Evolutionary conservation across 2,329 filamentous ascomycete genomes (phyloP), one percentile per base, ranked within the genome.

Genomic region (Scedosporium dehoogii): DNA sequence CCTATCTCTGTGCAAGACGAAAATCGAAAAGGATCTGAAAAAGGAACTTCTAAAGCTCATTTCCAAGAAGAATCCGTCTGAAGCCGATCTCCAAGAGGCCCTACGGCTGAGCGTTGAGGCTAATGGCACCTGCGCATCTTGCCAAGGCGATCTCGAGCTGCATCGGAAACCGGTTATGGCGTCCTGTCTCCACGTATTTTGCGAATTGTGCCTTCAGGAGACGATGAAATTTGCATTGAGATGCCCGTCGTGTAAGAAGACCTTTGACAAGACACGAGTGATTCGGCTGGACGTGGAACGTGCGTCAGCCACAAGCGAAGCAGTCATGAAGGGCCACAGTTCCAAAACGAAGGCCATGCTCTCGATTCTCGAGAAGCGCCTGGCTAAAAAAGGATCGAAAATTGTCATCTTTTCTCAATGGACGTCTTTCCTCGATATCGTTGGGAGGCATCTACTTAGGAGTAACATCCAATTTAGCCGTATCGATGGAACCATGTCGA

Each of bases 261-360:
- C 84, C 41, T 81, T 96, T 16, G 76, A 81, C 12, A 81, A 86
- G 62, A 79, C 78, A 1, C 77, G 81, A 2, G 77, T 83, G 0
- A 53, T 64, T 41, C 42, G 53, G 27, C 81, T 94, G 0, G 89
- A 86, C 33, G 88, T 90, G 1, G 82, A 84, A 0, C 79, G 81
- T 1, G 83, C 87, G 61, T 73, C 75, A 5, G 70, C 77, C 2
- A 75, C 75, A 21, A 76, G 78, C 1, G 76, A 79, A 25, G 73
- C 77, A 2, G 77, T 80, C 25, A 81, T 85, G 4, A 85, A 92
- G 67, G 83, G 82, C 12, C 86, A 86, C 67, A 92, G 89, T 72
- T 92, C 88, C 66, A 96, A 96, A 75, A 91, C 92, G 3, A 87
- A 92, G 67, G 87, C 89, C 0, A 77, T 96, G 14, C 76, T 94